phyloP scores from a whole-genome alignment of 305 asterid genomes.

The Solanum chacoense region DNA sequence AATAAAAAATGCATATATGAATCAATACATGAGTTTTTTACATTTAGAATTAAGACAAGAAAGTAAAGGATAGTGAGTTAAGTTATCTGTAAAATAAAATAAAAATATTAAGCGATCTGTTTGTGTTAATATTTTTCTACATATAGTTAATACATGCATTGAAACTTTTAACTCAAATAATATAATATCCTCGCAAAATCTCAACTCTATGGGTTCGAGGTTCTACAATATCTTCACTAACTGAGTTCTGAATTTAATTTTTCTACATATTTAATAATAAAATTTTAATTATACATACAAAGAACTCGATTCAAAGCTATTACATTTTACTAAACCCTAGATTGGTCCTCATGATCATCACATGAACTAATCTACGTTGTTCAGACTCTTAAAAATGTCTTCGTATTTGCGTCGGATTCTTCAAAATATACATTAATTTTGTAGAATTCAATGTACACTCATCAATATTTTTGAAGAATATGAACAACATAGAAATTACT shows the following conservation, averaged over 20 bases:
- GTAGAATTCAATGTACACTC: not conserved
- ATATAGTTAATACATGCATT: not conserved
- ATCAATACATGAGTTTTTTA: not conserved
- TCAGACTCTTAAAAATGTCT: fast-evolving
- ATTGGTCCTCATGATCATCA: not conserved
- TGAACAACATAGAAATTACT: not conserved
- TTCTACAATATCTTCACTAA: not conserved
- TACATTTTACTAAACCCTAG: not conserved
- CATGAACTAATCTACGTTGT: not conserved
- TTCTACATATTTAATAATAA: not conserved
- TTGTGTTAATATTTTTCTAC: not conserved
- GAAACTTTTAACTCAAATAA: not conserved
- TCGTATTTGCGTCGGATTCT: fast-evolving
- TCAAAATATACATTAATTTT: not conserved
- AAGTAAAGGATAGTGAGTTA: not conserved
- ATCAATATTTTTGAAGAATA: fast-evolving
- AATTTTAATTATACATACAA: not conserved
- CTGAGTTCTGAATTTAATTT: not conserved
- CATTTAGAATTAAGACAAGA: not conserved
- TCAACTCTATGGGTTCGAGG: not conserved
- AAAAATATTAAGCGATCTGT: not conserved
- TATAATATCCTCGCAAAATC: not conserved
- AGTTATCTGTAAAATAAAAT: not conserved
- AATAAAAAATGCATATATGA: not conserved
- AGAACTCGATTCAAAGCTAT: not conserved